Evolutionary conservation across 2,329 filamentous ascomycete genomes (phyloP).

Genomic region (Cryoendolithus antarcticus): DNA sequence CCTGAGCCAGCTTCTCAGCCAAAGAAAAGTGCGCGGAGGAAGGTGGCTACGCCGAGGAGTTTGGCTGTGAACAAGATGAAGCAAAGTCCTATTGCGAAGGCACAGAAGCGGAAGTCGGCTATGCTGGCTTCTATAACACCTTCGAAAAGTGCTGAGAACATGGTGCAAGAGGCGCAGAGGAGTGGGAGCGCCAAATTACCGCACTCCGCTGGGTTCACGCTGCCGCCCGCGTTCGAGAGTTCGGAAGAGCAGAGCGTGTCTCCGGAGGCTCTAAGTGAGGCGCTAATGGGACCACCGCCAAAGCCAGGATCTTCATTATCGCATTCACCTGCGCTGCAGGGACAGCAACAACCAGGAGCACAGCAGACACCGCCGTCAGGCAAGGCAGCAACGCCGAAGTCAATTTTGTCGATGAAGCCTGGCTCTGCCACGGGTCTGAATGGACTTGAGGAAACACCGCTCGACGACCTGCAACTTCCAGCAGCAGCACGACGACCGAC

Average conservation of each 20-base stretch:
- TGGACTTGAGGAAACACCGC: conserved; percentile 12
- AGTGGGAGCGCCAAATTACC: conserved; percentile 13
- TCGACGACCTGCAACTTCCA: conserved; percentile 59
- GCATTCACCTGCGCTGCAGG: conserved; percentile 55
- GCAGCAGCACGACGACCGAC: conserved; percentile 51
- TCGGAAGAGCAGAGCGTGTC: conserved; percentile 38
- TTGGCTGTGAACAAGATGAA: conserved; percentile 36
- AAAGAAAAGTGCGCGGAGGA: conserved; percentile 33
- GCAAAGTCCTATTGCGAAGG: conserved; percentile 62
- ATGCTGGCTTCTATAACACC: conserved; percentile 32
- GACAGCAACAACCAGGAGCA: conserved; percentile 31
- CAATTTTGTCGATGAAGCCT: conserved; percentile 17
- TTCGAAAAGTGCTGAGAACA: conserved; percentile 32
- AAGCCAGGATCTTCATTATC: conserved; percentile 42
- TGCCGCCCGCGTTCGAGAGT: conserved; percentile 17
- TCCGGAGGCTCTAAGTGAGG: conserved; percentile 36
- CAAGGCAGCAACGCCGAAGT: conserved; percentile 22
- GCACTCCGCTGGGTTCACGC: conserved; percentile 12
- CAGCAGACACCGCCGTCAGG: conserved; percentile 2
- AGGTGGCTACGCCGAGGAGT: conserved; percentile 36
- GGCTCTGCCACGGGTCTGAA: conserved; percentile 1
- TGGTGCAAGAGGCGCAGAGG: conserved; percentile 26
- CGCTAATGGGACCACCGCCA: conserved; percentile 47
- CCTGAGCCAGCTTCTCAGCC: conserved; percentile 26
- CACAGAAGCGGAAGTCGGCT: conserved; percentile 40